Base-by-base conservation (phyloP, 2,329 filamentous ascomycete species). In the Thelonectria blattea region DNA sequence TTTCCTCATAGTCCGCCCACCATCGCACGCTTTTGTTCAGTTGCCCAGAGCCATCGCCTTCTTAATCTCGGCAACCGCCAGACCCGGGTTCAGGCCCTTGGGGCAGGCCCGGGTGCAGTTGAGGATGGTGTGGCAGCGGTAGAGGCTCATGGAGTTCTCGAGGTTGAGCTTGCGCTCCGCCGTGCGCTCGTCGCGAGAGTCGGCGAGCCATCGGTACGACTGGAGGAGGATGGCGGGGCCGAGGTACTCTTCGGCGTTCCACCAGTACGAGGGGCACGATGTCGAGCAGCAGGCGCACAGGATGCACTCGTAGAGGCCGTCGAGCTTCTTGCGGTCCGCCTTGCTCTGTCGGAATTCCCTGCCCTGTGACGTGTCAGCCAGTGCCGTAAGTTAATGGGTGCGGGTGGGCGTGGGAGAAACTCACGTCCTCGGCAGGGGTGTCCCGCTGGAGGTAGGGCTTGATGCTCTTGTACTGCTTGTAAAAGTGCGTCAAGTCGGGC, bases 401-500 rank as follows among this genome's bases (percentile, higher is more conserved):
- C 6, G 30, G 18, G 34, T 8, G 20, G 11, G 34, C 15, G 12
- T 37, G 11, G 17, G 46, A 51, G 22, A n/a, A n/a, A 84, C 90
- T 77, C 85, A 96, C 92, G 75, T 97, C 91, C 69, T 88, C 87
- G 45, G 92, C 82, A 56, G 91, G 90, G 27, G 92, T 95, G 66
- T 93, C 90, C 74, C 93, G 88, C 83, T 98, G 95, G 55, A 99
- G 88, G 79, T 97, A 99, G 45, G 95, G 95, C 88, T 98, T 96
- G 82, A 99, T 97, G 15, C 93, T 97, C 82, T 97, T 97, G 88
- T 99, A 99, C 85, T 99, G 95, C 87, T 98, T 98, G 88, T 99
- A 99, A 83, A 99, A 98, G 75, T 95, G 91, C 65, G 95, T 99
- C 82, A 99, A 83, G 77, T 99, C 95, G 61, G 95, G 94, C 34